Percentiles rank a stretch among this genome's conserved stretches.
phyloP scores from a whole-genome alignment of 1,139 yeast species.

The Scheffersomyces parashehatae region DNA sequence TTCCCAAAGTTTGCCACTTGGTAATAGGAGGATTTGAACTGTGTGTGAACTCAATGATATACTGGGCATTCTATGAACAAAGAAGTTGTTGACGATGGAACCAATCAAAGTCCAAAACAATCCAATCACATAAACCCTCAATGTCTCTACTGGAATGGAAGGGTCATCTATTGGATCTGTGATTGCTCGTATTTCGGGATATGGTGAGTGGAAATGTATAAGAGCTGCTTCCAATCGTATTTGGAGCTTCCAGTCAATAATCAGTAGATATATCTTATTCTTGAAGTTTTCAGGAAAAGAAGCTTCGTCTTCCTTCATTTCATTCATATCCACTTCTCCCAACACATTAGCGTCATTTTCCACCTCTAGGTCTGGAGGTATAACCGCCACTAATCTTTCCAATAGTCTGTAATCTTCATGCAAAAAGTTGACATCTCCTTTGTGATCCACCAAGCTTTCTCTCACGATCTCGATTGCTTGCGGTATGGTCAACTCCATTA shows the following conservation, averaged over 20 bases:
- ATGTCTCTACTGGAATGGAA: slow-evolving; percentile 38
- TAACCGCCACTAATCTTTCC: slow-evolving; percentile 28
- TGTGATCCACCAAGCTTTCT: slow-evolving; percentile 39
- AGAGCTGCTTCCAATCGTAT: slow-evolving; percentile 41
- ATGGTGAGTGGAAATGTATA: slow-evolving; percentile 47
- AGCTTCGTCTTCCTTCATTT: slow-evolving; percentile 5
- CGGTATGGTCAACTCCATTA: slow-evolving; percentile 19
- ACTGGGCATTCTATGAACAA: slow-evolving; percentile 45
- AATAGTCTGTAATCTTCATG: slow-evolving; percentile 37
- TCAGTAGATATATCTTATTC: slow-evolving; percentile 29
- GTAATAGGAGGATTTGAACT: slow-evolving; percentile 41
- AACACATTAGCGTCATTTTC: slow-evolving; percentile 4
- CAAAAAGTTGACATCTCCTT: slow-evolving; percentile 44
- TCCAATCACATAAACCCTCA: slow-evolving; percentile 43
- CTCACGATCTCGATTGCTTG: slow-evolving; percentile 37
- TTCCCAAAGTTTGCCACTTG: slow-evolving; percentile 47
- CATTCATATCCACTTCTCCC: slow-evolving; percentile 4
- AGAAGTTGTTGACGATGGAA: slow-evolving; percentile 43
- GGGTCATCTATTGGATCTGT: slow-evolving; percentile 49
- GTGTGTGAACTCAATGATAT: slow-evolving; percentile 42
- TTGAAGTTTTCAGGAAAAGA: slow-evolving; percentile 12
- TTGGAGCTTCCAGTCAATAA: slow-evolving; percentile 38
- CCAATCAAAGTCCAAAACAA: slow-evolving; percentile 46
- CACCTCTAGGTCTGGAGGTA: slow-evolving; percentile 18
- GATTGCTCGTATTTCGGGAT: slow-evolving; percentile 47